phyloP scores from a whole-genome alignment of 1,284 basidiomycete genomes.

The Fomitopsis pinicola region DNA sequence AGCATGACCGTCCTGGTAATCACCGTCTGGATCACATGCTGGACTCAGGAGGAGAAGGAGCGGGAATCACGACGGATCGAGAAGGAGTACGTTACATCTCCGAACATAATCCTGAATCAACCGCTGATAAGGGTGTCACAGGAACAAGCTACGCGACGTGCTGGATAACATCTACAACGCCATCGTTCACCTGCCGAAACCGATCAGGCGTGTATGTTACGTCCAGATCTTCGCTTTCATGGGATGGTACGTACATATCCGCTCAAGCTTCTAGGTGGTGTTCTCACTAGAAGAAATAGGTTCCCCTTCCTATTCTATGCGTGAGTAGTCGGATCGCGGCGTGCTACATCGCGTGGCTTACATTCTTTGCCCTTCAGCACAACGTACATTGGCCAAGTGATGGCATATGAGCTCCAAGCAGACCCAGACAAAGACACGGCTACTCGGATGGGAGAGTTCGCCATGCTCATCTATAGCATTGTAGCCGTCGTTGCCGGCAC shows the following conservation, averaged over 20 bases:
- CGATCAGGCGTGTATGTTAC: constrained; percentile 85
- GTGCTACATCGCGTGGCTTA: not conserved
- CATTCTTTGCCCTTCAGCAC: constrained; percentile 44
- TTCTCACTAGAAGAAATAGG: constrained; percentile 36
- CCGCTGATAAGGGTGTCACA: constrained; percentile 24
- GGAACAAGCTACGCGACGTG: constrained; percentile 55
- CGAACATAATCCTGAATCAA: not conserved
- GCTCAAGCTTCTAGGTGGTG: not conserved
- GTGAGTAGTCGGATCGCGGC: constrained; percentile 33
- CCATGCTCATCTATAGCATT: constrained; percentile 87
- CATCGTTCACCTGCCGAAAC: constrained; percentile 70
- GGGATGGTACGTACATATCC: constrained; percentile 63
- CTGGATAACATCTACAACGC: constrained; percentile 74
- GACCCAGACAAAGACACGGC: constrained; percentile 81
- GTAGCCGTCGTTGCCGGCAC: constrained; percentile 84
- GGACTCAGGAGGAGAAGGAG: constrained; percentile 74
- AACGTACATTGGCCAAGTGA: constrained; percentile 88
- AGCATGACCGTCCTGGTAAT: constrained; percentile 74
- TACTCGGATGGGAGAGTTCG: constrained; percentile 83
- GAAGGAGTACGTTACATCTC: constrained; percentile 32
- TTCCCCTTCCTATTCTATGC: constrained; percentile 95
- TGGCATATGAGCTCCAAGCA: constrained; percentile 69
- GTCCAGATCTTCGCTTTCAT: constrained; percentile 91
- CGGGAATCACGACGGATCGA: constrained; percentile 41
- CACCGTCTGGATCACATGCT: constrained; percentile 88